A percentile compares a stretch with the other conserved stretches of the same genome.
These are phyloP conservation scores for Pseudogymnoascus sp. DNA, from an alignment of 2,329 filamentous ascomycete species.

Conservation along the genomic window DNA sequence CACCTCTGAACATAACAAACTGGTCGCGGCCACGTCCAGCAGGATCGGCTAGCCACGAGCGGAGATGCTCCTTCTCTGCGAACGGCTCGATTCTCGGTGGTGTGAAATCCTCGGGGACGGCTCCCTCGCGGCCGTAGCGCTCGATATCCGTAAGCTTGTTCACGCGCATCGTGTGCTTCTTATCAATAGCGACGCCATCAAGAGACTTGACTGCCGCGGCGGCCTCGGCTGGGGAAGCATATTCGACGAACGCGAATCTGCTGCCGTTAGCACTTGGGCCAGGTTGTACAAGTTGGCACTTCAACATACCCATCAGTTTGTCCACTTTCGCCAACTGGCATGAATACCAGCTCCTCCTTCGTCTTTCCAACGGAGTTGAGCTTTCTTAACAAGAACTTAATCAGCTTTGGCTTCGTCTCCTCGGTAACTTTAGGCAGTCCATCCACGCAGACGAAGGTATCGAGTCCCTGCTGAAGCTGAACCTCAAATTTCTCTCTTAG, in stretches of 20 bases:
- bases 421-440: slow-evolving; percentile 83
- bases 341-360: slow-evolving; percentile 79
- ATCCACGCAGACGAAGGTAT: slow-evolving; percentile 93
- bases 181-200: slow-evolving; percentile 81
- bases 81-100: slow-evolving; percentile 77
- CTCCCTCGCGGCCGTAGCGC: slow-evolving; percentile 86
- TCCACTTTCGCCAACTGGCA: slow-evolving; percentile 84
- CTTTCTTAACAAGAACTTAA: slow-evolving; percentile 95
- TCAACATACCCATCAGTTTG: slow-evolving; percentile 70
- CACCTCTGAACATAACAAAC: slow-evolving; percentile 87
- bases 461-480: slow-evolving; percentile 88
- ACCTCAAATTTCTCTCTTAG: slow-evolving; percentile 92
- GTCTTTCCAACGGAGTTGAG: slow-evolving; percentile 77
- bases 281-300: background rate
- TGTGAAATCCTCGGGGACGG: slow-evolving; percentile 84
- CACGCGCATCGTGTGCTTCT: slow-evolving; percentile 88
- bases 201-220: slow-evolving; percentile 82
- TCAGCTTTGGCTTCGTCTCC: slow-evolving; percentile 84
- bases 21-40: slow-evolving; percentile 78
- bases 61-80: slow-evolving; percentile 83
- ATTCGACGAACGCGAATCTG: slow-evolving; percentile 96
- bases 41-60: slow-evolving; percentile 84
- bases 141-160: slow-evolving; percentile 99
- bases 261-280: slow-evolving; percentile 14
- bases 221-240: slow-evolving; percentile 82